Conservation (phyloP, 352 stramenopile genomes). For the Phytophthora lateralis region DNA sequence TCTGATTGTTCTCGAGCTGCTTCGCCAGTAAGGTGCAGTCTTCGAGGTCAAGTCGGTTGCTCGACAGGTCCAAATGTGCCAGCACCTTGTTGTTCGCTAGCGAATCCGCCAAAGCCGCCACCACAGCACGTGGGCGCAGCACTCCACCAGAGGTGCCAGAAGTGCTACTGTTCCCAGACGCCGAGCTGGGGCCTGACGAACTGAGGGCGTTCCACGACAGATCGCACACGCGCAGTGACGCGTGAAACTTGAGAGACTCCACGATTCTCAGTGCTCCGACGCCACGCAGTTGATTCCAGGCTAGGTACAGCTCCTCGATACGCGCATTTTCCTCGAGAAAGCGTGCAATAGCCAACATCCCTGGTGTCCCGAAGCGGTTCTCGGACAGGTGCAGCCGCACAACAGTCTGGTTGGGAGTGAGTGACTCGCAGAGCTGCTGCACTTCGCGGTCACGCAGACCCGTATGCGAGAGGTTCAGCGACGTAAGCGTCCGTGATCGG, state of each 20-base stretch:
- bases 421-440: slow-evolving; percentile 70
- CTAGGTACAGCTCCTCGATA: slow-evolving; percentile 79
- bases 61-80: slow-evolving; percentile 69
- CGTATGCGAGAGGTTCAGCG: slow-evolving; percentile 75
- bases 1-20: slow-evolving; percentile 75
- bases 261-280: slow-evolving; percentile 75
- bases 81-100: slow-evolving; percentile 84
- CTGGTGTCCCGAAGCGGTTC: slow-evolving; percentile 65
- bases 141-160: slow-evolving; percentile 2
- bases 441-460: slow-evolving; percentile 65
- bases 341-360: slow-evolving; percentile 68
- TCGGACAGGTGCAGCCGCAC: slow-evolving; percentile 71
- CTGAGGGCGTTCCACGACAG: slow-evolving; percentile 81
- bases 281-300: slow-evolving; percentile 76
- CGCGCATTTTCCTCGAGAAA: slow-evolving; percentile 79
- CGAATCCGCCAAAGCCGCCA: slow-evolving; percentile 60
- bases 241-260: slow-evolving; percentile 77
- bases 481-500: slow-evolving; percentile 53
- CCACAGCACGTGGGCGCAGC: slow-evolving; percentile 48
- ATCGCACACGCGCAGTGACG: slow-evolving; percentile 68
- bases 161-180: neutral
- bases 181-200: slow-evolving; percentile 32
- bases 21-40: slow-evolving; percentile 66
- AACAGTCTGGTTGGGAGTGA: slow-evolving; percentile 75
- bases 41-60: slow-evolving; percentile 68